Evolutionary conservation across 202 grass and related monocot species (phyloP), one percentile per base, ranked within the genome.

Genomic region (Tripidium arundinaceum): DNA sequence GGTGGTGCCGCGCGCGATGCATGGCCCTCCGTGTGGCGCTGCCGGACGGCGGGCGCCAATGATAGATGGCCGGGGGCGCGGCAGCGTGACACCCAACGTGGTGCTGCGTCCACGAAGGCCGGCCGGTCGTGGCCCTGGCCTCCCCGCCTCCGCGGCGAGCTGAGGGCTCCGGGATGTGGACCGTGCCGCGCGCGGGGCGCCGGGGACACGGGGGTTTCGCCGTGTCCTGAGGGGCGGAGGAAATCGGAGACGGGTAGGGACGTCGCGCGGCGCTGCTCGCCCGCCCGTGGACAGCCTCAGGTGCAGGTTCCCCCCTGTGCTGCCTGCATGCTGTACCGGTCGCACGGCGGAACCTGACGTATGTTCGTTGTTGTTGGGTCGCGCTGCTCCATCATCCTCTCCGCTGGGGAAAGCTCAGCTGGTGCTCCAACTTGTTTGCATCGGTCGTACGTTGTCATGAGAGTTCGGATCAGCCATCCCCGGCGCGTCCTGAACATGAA

Each of bases 1-100:
- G 9, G 54, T 19, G 38, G 38, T 26, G 43, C 69, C 27, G 61
- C 10, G 1, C 39, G 39, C 13, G 24, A 40, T 13, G 66, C 38
- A 12, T 76, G 70, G 85, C 54, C 63, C 46, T 41, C 50, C 43
- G 45, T 66, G 45, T 46, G 72, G 70, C 62, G 25, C 16, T 21
- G 16, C 37, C 49, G 34, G 36, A 39, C 24, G 14, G 37, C 37
- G 22, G 29, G 24, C 16, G 55, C 69, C 63, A 78, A 40, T 79
- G 68, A 46, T 72, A 46, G 45, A 49, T 18, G 45, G 15, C 15
- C 13, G 15, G 46, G 21, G 65, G 38, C 13, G 45, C 2, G 6
- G 12, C 31, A 11, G 45, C 14, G 45, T 67, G 71, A 81, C 87
- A 89, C 15, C 49, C 34, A 82, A 31, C 68, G 69, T 89, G 83